These are phyloP conservation scores for peach (Prunus persica) DNA, from an alignment of 306 rosid genomes.

Conservation along the genomic window DNA sequence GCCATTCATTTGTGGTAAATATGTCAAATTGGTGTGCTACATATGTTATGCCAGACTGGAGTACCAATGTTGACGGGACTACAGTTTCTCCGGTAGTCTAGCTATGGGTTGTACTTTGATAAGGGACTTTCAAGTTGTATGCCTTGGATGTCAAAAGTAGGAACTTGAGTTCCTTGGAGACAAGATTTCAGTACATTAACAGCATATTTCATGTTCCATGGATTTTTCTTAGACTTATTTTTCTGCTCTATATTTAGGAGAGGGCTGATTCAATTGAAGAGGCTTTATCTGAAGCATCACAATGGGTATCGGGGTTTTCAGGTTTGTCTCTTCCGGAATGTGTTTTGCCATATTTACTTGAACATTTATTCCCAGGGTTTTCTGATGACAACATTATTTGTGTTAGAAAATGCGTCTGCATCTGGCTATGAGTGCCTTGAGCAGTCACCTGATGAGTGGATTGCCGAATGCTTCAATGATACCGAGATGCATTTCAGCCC, in stretches of 20 bases:
- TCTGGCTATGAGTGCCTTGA: slow-evolving; percentile 54
- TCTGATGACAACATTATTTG: slow-evolving; percentile 19
- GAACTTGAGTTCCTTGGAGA: neutral
- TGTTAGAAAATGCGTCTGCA: slow-evolving; percentile 49
- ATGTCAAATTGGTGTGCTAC: neutral
- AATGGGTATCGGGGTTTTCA: slow-evolving; percentile 48
- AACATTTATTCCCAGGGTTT: slow-evolving; percentile 7
- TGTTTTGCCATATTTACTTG: neutral
- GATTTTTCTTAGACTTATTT: slow-evolving; percentile 4
- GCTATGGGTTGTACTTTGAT: neutral
- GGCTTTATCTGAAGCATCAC: slow-evolving; percentile 37
- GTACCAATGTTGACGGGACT: neutral
- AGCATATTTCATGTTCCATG: neutral
- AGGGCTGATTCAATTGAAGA: slow-evolving; percentile 40
- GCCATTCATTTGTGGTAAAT: neutral
- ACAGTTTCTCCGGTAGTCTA: neutral
- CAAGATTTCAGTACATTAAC: slow-evolving; percentile 14
- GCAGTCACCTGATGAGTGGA: slow-evolving; percentile 69
- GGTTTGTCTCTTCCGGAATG: slow-evolving; percentile 45
- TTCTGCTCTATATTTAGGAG: slow-evolving; percentile 46
- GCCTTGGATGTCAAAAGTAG: neutral
- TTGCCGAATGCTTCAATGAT: slow-evolving; percentile 71
- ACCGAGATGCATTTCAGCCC: slow-evolving; percentile 56
- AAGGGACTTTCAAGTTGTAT: neutral
- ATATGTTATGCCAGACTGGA: neutral